Base-by-base conservation (phyloP, 1,139 yeast genomes). In the Lodderomyces oxycetoniae region DNA sequence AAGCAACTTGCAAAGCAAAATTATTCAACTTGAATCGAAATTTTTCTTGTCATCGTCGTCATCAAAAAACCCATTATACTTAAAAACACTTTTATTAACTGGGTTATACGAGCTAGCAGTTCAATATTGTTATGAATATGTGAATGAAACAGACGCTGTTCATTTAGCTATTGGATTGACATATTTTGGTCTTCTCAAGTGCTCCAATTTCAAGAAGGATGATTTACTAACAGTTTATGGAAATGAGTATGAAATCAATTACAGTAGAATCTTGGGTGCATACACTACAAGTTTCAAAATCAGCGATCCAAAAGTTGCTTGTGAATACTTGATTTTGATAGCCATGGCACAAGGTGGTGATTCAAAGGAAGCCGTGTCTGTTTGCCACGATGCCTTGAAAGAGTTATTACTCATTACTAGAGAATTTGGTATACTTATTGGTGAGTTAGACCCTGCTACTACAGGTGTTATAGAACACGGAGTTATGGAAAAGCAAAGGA, bases 301-400 rank as follows among this genome's bases (percentile, higher is more conserved):
- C 35, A 76, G 91, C 31, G 95, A 89, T 60, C 95, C 97, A 15
- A 75, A 80, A 50, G 86, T 84, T 38, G 97, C 96, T 0, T 84
- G 87, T 23, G 96, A 91, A 53, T 91, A 91, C 53, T 61, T 91
- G 36, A 71, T 85, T 19, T 64, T 86, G 45, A 78, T 89, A 26
- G 81, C 87, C 25, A 54, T 88, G 49, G 55, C 68, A 1, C 40
- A 57, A 14, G 43, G 39, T 15, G 41, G 36, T 19, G 36, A 37
- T 6, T 53, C 61, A 1, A 52, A 60, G 25, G 63, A 65, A 32
- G 82, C 77, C 45, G 61, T 73, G 3, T 63, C 68, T 32, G 63
- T 82, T 32, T 79, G 88, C 45, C 91, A 83, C 48, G 91, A 83
- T 48, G 83, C 95, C 0, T 65, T 91, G 33, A 74, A 89, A 44